Conservation (phyloP, 257 asterid species). For the Solanum ahanhuiri region DNA sequence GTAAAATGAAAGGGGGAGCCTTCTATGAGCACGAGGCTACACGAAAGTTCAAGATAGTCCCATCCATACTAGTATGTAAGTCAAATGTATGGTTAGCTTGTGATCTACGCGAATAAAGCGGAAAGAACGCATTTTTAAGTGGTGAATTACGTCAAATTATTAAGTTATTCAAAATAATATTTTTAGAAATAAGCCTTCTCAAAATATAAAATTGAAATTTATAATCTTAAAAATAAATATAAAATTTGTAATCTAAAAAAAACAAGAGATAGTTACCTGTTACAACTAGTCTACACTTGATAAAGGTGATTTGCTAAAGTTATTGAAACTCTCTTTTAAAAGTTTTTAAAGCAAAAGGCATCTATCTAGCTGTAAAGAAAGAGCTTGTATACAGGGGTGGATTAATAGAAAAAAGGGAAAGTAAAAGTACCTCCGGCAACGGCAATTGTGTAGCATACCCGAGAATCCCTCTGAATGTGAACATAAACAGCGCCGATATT, state of each 20-base stretch:
- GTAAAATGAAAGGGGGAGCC: background rate
- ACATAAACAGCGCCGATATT: constrained; percentile 11
- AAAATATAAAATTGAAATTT: background rate
- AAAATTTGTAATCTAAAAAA: background rate
- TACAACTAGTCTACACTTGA: background rate
- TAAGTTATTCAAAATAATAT: background rate
- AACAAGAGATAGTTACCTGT: background rate
- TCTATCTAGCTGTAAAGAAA: background rate
- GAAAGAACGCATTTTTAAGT: background rate
- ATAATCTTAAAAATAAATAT: background rate
- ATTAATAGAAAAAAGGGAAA: background rate
- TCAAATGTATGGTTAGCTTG: background rate
- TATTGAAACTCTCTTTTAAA: background rate
- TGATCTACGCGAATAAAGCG: background rate
- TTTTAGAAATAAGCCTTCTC: background rate
- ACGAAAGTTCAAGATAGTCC: background rate
- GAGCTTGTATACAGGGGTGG: background rate
- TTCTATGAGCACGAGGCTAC: background rate
- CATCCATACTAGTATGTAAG: background rate
- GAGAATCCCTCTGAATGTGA: constrained; percentile 13
- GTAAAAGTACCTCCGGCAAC: constrained; percentile 10
- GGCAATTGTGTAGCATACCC: constrained; percentile 15
- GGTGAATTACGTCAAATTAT: background rate
- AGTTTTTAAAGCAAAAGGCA: background rate
- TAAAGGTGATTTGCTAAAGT: background rate